A percentile compares a stretch with the other conserved stretches of the same genome.
Conservation (phyloP, 2,329 filamentous ascomycete species). For the Cytospora piceae region DNA sequence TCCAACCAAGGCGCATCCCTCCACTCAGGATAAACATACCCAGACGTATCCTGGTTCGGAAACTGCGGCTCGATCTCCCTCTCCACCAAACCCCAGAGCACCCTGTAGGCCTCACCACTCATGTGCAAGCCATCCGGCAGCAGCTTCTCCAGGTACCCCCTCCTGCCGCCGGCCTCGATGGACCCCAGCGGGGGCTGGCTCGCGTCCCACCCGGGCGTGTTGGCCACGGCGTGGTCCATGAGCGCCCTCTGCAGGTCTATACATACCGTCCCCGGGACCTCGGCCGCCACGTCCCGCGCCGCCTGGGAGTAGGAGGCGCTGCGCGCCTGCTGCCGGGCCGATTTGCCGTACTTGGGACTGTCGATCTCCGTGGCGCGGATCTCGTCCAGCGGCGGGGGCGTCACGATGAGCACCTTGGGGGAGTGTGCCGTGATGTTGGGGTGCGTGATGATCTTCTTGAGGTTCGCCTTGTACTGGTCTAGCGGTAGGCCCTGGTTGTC, state of each 20-base stretch:
- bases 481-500: slow-evolving; percentile 78
- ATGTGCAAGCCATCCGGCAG: slow-evolving; percentile 64
- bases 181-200: slow-evolving; percentile 51
- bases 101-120: slow-evolving; percentile 55
- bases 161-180: slow-evolving; percentile 52
- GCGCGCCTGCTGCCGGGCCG: slow-evolving; percentile 48
- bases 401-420: slow-evolving; percentile 75
- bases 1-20: slow-evolving; percentile 37
- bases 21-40: slow-evolving; percentile 55
- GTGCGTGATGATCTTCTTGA: slow-evolving; percentile 73
- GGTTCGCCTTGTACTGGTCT: slow-evolving; percentile 73
- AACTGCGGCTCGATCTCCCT: slow-evolving; percentile 54
- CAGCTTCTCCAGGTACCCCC: slow-evolving; percentile 55
- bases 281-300: slow-evolving; percentile 69
- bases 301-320: slow-evolving; percentile 61
- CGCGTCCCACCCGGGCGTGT: slow-evolving; percentile 59
- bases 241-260: slow-evolving; percentile 81
- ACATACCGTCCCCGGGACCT: slow-evolving; percentile 68
- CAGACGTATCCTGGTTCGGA: slow-evolving; percentile 41
- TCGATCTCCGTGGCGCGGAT: slow-evolving; percentile 61
- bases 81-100: slow-evolving; percentile 54
- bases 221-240: slow-evolving; percentile 69
- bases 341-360: slow-evolving; percentile 35
- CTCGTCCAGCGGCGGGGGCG: slow-evolving; percentile 83
- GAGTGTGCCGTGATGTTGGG: slow-evolving; percentile 69